phyloP scores from a whole-genome alignment of 2,329 filamentous ascomycete species.

The Stemphylium beticola region DNA sequence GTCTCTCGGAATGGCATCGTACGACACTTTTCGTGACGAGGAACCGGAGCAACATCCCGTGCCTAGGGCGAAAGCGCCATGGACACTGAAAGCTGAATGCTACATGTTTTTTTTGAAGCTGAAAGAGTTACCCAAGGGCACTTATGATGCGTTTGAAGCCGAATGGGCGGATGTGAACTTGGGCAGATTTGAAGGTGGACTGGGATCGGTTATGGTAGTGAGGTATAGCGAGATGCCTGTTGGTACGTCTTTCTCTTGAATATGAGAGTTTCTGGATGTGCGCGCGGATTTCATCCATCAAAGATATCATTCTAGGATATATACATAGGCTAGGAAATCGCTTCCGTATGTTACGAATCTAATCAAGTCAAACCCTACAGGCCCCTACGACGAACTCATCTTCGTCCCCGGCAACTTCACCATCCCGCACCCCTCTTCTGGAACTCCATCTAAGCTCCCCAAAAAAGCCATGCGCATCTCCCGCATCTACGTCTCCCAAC shows the following conservation, averaged over 20 bases:
- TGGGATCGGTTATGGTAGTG: constrained; percentile 37
- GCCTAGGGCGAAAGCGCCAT: constrained; percentile 28
- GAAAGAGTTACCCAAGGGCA: constrained; percentile 27
- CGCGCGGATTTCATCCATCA: neutral
- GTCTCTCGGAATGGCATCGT: neutral
- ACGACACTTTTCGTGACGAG: neutral
- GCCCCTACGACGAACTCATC: constrained; percentile 43
- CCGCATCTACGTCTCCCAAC: constrained; percentile 44
- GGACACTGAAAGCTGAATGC: constrained; percentile 32
- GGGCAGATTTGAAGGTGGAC: constrained; percentile 34
- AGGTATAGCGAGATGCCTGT: constrained; percentile 41
- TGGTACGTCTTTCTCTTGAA: constrained; percentile 27
- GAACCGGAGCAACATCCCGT: constrained; percentile 30
- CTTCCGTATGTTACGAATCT: neutral
- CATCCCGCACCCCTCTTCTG: constrained; percentile 22
- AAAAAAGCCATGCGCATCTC: constrained; percentile 38
- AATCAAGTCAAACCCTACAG: constrained; percentile 15
- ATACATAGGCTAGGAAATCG: too few relatives aligned
- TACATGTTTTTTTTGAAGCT: constrained; percentile 36
- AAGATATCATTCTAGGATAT: neutral
- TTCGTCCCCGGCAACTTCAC: constrained; percentile 40
- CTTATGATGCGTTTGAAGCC: constrained; percentile 37
- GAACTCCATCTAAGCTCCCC: constrained; percentile 20
- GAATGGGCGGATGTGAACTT: constrained; percentile 19
- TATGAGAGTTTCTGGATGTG: neutral